A percentile compares a stretch with the other conserved stretches of the same genome.
Conservation (phyloP, 148 eudicot genomes). For the Arctostaphylos glauca region DNA sequence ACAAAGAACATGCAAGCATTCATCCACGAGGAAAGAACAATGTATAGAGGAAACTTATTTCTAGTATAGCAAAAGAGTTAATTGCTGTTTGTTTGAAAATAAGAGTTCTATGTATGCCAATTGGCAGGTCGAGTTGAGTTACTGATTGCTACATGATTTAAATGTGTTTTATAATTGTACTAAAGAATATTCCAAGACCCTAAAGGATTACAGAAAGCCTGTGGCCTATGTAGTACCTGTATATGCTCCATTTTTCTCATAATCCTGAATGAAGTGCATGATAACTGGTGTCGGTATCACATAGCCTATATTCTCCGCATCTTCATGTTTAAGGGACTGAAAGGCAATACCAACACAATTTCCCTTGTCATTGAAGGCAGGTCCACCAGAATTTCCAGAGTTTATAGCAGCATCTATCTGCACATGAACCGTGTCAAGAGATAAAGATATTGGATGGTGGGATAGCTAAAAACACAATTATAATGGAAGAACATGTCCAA, state of each 20-base stretch:
- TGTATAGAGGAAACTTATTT: neutral
- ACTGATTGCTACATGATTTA: neutral
- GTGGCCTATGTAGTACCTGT: conserved; percentile 26
- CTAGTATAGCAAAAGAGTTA: neutral
- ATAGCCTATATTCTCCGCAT: conserved; percentile 47
- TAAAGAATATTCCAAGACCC: neutral
- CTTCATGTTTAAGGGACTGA: conserved; percentile 46
- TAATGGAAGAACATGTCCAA: neutral
- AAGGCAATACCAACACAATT: conserved; percentile 53
- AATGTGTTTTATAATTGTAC: neutral
- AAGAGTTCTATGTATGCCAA: neutral
- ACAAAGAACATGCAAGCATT: neutral
- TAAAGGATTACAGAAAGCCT: neutral
- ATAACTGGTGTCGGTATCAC: conserved; percentile 55
- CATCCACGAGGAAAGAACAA: neutral
- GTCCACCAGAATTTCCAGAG: conserved; percentile 46
- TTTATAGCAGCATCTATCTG: conserved; percentile 54
- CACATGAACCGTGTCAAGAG: conserved; percentile 1
- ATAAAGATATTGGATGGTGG: neutral
- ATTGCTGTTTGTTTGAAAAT: neutral
- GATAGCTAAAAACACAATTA: neutral
- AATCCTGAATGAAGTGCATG: conserved; percentile 40
- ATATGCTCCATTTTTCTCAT: conserved; percentile 50
- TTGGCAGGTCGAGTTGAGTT: neutral
- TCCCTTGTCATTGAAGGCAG: conserved; percentile 41